Conservation (phyloP, 345 rosid species). For the Dipteronia dyeriana region DNA sequence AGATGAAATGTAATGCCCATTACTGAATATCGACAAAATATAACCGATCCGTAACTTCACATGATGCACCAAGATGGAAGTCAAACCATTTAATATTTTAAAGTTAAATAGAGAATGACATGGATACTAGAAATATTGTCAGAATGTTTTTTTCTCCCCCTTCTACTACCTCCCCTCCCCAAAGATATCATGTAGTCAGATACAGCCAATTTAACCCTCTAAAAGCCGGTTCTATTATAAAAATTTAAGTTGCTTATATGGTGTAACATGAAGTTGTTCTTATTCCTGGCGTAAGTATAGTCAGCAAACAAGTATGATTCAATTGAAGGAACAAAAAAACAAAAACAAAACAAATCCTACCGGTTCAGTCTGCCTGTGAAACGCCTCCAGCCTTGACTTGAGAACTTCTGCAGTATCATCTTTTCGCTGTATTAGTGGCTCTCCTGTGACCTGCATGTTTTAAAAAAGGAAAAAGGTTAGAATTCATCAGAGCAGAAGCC, state of each 20-base stretch:
- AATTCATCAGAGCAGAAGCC: neutral
- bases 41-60: neutral
- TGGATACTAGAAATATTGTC: neutral
- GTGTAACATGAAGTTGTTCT: neutral
- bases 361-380: constrained; percentile 83
- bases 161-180: neutral
- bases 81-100: neutral
- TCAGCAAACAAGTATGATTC: neutral
- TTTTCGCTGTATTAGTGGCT: constrained; percentile 82
- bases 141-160: neutral
- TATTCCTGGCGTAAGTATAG: neutral
- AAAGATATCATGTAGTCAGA: neutral
- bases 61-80: neutral
- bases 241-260: neutral
- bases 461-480: constrained; percentile 2
- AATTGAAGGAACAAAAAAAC: neutral
- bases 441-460: constrained; percentile 63
- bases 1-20: neutral
- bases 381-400: constrained; percentile 79
- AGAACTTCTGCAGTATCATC: constrained; percentile 85
- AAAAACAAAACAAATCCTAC: constrained; percentile 31
- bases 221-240: neutral
- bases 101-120: neutral
- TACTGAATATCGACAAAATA: neutral
- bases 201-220: neutral